Conservation (phyloP, 2,329 filamentous ascomycete species). For the Ophiocordyceps camponoti-saundersi region DNA sequence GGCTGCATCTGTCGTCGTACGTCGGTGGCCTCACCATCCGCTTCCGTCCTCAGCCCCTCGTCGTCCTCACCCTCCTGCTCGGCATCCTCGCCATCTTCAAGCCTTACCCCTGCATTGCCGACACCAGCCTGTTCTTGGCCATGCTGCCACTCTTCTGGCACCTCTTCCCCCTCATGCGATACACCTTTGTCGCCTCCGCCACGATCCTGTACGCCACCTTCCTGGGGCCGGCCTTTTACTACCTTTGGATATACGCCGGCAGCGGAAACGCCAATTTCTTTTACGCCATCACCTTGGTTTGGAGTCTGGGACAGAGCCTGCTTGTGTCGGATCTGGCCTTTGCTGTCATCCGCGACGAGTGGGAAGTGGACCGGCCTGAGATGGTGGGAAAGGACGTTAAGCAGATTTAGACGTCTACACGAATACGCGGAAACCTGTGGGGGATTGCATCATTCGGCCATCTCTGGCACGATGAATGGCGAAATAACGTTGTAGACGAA, state of each 20-base stretch:
- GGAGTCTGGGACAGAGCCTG: conserved; percentile 79
- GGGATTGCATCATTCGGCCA: neutral
- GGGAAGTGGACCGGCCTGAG: conserved; percentile 82
- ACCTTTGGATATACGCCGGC: conserved; percentile 95
- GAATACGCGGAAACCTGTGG: neutral
- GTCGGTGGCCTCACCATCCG: conserved; percentile 73
- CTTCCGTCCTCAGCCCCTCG: conserved; percentile 70
- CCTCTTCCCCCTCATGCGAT: conserved; percentile 82
- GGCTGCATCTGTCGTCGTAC: conserved; percentile 85
- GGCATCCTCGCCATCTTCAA: conserved; percentile 93
- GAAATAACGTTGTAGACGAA: neutral
- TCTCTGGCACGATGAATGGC: neutral
- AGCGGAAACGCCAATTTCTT: conserved; percentile 99
- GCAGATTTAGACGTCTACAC: conserved; percentile 43
- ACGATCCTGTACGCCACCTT: conserved; percentile 77
- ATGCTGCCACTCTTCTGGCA: conserved; percentile 79
- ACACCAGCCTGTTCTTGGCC: conserved; percentile 72
- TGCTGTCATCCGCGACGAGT: conserved; percentile 78
- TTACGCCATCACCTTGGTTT: conserved; percentile 97
- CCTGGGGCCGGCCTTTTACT: conserved; percentile 86
- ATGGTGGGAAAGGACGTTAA: conserved; percentile 75
- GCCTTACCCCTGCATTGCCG: conserved; percentile 85
- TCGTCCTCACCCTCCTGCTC: conserved; percentile 66
- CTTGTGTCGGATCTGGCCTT: conserved; percentile 79
- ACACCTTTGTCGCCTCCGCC: conserved; percentile 72